These are phyloP conservation scores for Cenchrus americanus DNA, from an alignment of 176 grass and related monocot genomes.

Conservation along the genomic window DNA sequence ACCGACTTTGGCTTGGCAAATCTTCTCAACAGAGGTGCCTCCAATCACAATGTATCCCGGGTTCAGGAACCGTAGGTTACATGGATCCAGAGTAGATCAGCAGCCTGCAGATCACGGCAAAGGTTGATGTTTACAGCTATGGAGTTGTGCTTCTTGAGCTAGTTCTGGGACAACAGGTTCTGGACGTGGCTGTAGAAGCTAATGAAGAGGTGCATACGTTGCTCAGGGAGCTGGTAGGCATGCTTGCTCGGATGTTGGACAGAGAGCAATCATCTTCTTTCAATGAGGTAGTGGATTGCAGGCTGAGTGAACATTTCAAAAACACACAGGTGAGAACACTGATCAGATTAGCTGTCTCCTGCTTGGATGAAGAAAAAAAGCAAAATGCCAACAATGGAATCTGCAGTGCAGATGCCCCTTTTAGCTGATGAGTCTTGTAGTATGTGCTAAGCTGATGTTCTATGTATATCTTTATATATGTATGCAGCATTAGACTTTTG, in stretches of 20 bases:
- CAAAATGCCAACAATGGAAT: slow-evolving; percentile 30
- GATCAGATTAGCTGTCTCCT: slow-evolving; percentile 22
- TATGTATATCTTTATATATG: too few species aligned
- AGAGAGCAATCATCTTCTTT: background rate
- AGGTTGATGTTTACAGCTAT: slow-evolving; percentile 32
- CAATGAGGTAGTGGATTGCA: slow-evolving; percentile 8
- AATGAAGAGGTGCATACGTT: slow-evolving; percentile 10
- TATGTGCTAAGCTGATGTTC: background rate
- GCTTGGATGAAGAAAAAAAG: slow-evolving; percentile 26
- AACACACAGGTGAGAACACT: slow-evolving; percentile 2
- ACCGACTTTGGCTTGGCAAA: slow-evolving; percentile 31
- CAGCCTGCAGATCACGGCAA: slow-evolving; percentile 23
- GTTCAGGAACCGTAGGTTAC: slow-evolving; percentile 26
- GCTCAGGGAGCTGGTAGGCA: slow-evolving; percentile 12
- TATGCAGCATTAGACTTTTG: too few species aligned
- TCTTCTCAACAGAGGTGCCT: slow-evolving; percentile 14
- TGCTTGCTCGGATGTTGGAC: background rate
- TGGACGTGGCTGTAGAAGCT: background rate
- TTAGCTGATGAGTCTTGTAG: slow-evolving; percentile 21
- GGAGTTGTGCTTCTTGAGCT: slow-evolving; percentile 35
- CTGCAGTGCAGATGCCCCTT: slow-evolving; percentile 14
- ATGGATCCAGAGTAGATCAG: slow-evolving; percentile 32
- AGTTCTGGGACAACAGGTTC: slow-evolving; percentile 19
- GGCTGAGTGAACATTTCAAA: background rate
- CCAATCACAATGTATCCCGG: slow-evolving; percentile 19